Evolutionary conservation across 495 filamentous ascomycete species (phyloP).

Genomic region (Penicillium lagena): DNA sequence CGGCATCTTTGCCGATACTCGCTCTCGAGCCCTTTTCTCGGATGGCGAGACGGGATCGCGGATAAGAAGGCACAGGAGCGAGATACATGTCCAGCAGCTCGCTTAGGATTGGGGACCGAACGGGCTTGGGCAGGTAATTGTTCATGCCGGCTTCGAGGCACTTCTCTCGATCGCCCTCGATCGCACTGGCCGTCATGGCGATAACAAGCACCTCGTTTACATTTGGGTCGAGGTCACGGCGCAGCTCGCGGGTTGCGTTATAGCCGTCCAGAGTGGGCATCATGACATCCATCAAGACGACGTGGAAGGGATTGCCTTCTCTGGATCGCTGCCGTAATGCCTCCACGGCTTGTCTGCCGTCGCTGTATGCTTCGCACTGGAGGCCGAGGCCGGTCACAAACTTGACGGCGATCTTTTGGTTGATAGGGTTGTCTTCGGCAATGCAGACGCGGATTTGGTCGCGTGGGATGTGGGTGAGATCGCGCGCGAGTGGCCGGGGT

Average conservation of each 20-base stretch:
- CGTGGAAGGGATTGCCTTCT: slow-evolving; percentile 60
- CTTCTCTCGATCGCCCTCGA: slow-evolving; percentile 86
- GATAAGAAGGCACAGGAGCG: slow-evolving; percentile 42
- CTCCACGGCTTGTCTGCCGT: slow-evolving; percentile 80
- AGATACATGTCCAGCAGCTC: slow-evolving; percentile 69
- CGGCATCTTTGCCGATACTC: slow-evolving; percentile 25
- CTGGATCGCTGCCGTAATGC: slow-evolving; percentile 64
- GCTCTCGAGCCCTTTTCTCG: slow-evolving; percentile 24
- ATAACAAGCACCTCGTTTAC: slow-evolving; percentile 78
- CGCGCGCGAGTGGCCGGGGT: slow-evolving; percentile 33
- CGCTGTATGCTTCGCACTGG: slow-evolving; percentile 74
- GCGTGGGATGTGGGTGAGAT: slow-evolving; percentile 65
- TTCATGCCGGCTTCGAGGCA: slow-evolving; percentile 93
- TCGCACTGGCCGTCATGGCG: slow-evolving; percentile 89
- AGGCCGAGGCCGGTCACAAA: slow-evolving; percentile 82
- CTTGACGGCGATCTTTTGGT: slow-evolving; percentile 84
- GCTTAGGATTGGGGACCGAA: slow-evolving; percentile 66
- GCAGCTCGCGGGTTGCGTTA: slow-evolving; percentile 76
- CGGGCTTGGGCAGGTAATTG: slow-evolving; percentile 90
- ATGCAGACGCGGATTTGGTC: slow-evolving; percentile 79
- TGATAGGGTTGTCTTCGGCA: slow-evolving; percentile 88
- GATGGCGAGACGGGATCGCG: slow-evolving; percentile 32
- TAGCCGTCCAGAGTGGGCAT: slow-evolving; percentile 96
- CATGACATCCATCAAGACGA: slow-evolving; percentile 92
- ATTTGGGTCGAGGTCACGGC: slow-evolving; percentile 62